phyloP scores from a whole-genome alignment of 805 yeast genomes.

The Yamadazyma tumulicola region DNA sequence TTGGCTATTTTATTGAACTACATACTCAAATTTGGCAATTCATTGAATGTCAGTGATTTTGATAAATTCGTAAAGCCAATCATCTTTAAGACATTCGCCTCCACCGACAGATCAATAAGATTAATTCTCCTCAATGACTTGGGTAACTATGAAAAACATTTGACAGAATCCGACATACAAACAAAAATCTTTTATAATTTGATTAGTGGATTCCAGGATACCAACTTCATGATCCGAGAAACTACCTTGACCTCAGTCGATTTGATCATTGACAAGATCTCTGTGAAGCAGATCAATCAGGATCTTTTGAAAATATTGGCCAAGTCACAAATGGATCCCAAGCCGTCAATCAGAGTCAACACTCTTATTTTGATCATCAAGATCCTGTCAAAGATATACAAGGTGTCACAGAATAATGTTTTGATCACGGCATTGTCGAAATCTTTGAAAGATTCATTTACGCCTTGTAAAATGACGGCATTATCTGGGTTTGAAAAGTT shows the following conservation, averaged over 20 bases:
- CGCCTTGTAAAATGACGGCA: constrained; percentile 73
- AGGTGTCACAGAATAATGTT: constrained; percentile 61
- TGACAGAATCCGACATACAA: constrained; percentile 62
- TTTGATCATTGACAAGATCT: constrained; percentile 58
- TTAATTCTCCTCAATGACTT: constrained; percentile 64
- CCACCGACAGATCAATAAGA: constrained; percentile 76
- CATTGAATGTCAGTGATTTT: constrained; percentile 31
- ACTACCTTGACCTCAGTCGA: constrained; percentile 70
- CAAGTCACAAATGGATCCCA: constrained; percentile 72
- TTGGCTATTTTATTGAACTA: constrained; percentile 37
- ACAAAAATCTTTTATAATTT: constrained; percentile 64
- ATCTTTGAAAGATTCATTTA: constrained; percentile 74
- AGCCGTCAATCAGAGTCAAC: constrained; percentile 73
- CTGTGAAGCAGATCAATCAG: constrained; percentile 80
- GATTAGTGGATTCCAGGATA: constrained; percentile 81
- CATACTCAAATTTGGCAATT: constrained; percentile 34
- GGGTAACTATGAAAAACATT: constrained; percentile 47
- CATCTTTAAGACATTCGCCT: constrained; percentile 57
- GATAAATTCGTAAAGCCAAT: constrained; percentile 51
- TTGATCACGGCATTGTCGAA: constrained; percentile 83
- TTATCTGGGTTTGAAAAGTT: constrained; percentile 67
- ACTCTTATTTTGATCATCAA: constrained; percentile 68
- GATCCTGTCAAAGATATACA: constrained; percentile 57
- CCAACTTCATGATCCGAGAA: constrained; percentile 75
- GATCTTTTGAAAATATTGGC: constrained; percentile 81